These are phyloP conservation scores for Fraxinus paxiana DNA, from an alignment of 305 asterid genomes.

Conservation along the genomic window DNA sequence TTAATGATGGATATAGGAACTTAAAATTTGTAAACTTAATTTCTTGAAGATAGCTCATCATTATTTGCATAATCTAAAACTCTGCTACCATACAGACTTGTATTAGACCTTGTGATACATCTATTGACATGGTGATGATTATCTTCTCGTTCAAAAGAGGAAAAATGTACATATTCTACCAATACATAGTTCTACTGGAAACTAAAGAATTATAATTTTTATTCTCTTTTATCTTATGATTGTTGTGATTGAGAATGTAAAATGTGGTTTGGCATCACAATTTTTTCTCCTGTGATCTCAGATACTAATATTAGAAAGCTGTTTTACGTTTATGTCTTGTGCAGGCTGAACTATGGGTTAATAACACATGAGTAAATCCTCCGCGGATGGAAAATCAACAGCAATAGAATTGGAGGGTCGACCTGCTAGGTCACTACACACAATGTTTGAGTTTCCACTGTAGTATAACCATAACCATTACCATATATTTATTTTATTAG, in stretches of 20 bases:
- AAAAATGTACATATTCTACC: background rate
- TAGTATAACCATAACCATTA: background rate
- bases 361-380: conserved; percentile 46
- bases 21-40: background rate
- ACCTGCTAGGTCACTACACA: conserved; percentile 55
- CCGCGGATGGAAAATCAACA: conserved; percentile 29
- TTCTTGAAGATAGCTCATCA: background rate
- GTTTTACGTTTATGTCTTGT: background rate
- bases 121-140: background rate
- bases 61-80: background rate
- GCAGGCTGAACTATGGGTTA: conserved; percentile 80
- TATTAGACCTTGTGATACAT: background rate
- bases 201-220: background rate
- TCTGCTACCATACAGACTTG: background rate
- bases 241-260: background rate
- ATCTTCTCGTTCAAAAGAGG: background rate
- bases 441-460: conserved; percentile 7
- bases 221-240: background rate
- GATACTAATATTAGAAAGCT: background rate
- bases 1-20: background rate
- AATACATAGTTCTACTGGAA: background rate
- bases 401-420: conserved; percentile 53
- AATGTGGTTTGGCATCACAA: background rate
- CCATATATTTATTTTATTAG: conserved; percentile 8
- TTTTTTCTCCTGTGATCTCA: background rate